Conservation (phyloP, 805 yeast species). For the Dipodascopsis tothii region DNA sequence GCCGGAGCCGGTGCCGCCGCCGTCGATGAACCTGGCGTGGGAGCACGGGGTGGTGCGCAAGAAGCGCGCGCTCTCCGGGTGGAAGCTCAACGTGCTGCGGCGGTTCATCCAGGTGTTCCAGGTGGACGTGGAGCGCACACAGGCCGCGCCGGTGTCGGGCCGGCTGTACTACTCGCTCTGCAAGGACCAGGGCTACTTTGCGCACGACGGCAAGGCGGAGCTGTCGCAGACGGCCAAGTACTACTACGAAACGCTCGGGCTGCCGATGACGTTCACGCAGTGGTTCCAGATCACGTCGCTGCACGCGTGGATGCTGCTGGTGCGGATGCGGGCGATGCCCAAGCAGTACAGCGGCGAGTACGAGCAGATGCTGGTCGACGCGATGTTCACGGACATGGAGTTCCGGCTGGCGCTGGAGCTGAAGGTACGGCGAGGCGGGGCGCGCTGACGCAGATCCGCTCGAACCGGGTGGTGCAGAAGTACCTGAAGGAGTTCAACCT, state of each 20-base stretch:
- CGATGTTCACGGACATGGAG: constrained; percentile 86
- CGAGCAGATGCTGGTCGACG: constrained; percentile 85
- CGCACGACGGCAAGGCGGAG: constrained; percentile 46
- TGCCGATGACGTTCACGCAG: constrained; percentile 85
- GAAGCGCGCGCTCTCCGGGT: constrained; percentile 1
- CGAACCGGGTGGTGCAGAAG: constrained; percentile 73
- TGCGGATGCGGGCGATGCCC: constrained; percentile 95
- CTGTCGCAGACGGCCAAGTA: constrained; percentile 67
- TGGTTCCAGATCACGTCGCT: constrained; percentile 90
- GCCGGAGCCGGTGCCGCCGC: too few relatives aligned
- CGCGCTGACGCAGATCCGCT: constrained; percentile 39
- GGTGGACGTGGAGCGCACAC: constrained; percentile 82
- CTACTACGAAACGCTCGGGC: constrained; percentile 69
- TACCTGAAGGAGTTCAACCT: constrained; percentile 85
- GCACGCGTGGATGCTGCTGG: constrained; percentile 89
- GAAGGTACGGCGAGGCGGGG: constrained; percentile 33
- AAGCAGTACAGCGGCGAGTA: constrained; percentile 79
- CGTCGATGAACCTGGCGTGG: too few relatives aligned
- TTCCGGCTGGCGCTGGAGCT: constrained; percentile 75
- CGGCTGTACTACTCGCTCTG: constrained; percentile 79
- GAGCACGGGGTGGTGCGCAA: too few relatives aligned
- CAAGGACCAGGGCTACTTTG: constrained; percentile 60
- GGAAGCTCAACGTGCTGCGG: constrained; percentile 10
- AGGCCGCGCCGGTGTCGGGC: constrained; percentile 94
- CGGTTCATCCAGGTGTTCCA: constrained; percentile 40